These are phyloP conservation scores for Elongisporangium undulatum DNA, from an alignment of 352 stramenopile species.

Conservation along the genomic window DNA sequence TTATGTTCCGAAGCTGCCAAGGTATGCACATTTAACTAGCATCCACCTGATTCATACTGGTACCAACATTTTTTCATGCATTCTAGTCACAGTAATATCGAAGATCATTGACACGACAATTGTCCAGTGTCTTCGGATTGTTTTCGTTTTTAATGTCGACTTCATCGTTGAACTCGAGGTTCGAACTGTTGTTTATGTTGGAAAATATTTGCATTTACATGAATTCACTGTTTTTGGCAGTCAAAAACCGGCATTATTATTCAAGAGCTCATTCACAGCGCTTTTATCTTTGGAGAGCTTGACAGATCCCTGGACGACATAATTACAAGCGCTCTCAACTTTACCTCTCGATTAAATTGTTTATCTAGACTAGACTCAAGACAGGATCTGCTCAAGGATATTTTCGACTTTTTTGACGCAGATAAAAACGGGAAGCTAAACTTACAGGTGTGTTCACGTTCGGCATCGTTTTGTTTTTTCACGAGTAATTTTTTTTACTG, in stretches of 20 bases:
- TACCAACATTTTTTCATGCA: not conserved
- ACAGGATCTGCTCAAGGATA: slow-evolving; percentile 22
- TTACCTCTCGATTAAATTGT: slow-evolving; percentile 11
- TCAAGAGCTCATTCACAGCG: slow-evolving; percentile 18
- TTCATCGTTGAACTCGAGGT: slow-evolving; percentile 38
- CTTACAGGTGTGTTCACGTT: slow-evolving; percentile 20
- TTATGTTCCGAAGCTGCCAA: slow-evolving; percentile 31
- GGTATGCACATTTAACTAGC: slow-evolving; percentile 21
- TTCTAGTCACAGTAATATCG: slow-evolving; percentile 17
- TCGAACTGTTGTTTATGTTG: not conserved
- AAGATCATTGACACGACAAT: slow-evolving; percentile 6
- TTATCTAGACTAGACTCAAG: slow-evolving; percentile 41
- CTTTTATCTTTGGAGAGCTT: slow-evolving; percentile 32
- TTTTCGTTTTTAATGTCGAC: slow-evolving; percentile 31
- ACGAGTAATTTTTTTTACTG: not conserved
- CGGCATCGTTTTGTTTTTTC: not conserved
- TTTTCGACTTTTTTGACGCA: slow-evolving; percentile 42
- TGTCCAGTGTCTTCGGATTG: slow-evolving; percentile 33
- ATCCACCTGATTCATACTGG: not conserved
- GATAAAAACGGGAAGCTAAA: slow-evolving; percentile 32
- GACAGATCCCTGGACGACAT: slow-evolving; percentile 33
- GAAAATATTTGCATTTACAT: not conserved
- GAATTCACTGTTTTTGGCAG: slow-evolving; percentile 10
- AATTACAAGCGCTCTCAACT: slow-evolving; percentile 15
- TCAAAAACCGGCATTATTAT: slow-evolving; percentile 9